Evolutionary conservation across 2,329 filamentous ascomycete species (phyloP), one percentile per base, ranked within the genome.

Genomic region (Colletotrichum sp.): DNA sequence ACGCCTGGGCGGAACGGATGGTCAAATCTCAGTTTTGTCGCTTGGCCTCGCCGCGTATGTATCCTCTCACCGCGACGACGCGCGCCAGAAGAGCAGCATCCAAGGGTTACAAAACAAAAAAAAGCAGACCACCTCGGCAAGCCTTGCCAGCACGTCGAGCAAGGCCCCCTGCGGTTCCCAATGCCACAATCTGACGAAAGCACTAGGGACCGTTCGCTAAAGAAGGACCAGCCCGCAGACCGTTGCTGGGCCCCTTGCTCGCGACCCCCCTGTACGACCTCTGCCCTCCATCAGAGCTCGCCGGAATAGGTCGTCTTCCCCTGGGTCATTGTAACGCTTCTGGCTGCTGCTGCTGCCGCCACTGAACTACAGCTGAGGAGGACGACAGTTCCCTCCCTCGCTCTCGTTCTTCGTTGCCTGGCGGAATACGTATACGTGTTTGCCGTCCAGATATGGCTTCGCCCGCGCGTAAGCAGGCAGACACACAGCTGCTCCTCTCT

Each of bases 261-360:
- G n/a, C 48, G 63, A 68, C 52, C 63, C 73, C 72, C 73, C 69
- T 68, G 73, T 68, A 52, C 64, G 59, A 72, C 73, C 66, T 75
- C 70, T 75, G 57, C 73, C 73, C 73, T 75, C 73, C 73, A 75
- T 75, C 70, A 75, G 44, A 32, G 30, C 22, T 60, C 30, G 60
- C 64, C 52, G 19, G 68, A 70, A 63, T 27, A 59, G 25, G 68
- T 39, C 39, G 32, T 63, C 27, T 11, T n/a, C 59, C 15, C 16
- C 48, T 36, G 52, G 48, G 34, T 34, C 27, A 27, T n/a, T 15
- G 44, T 52, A 39, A 34, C 32, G 44, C 30, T 44, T 72, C 63
- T 34, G 65, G 32, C 30, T 25, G 27, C 28, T 52, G 44, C 44
- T 48, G 44, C 61, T 68, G 30, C 22, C 13, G 30, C 66, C 22